Evolutionary conservation across 108 stramenopile genomes (phyloP).

Genomic region (Cyclotella baltica): DNA sequence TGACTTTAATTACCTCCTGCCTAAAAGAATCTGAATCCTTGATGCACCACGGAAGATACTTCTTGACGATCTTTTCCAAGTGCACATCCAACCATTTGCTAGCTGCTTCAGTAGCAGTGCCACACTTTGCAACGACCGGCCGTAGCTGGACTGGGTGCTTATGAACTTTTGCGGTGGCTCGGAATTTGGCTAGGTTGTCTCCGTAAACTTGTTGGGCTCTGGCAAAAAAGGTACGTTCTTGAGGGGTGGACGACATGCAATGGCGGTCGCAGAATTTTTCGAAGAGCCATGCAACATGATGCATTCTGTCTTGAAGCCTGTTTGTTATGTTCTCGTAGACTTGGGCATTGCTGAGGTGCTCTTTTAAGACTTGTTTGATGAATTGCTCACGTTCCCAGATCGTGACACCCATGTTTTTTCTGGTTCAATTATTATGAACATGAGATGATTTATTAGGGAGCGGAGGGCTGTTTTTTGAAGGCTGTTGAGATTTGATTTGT

Average conservation of each 20-base stretch:
- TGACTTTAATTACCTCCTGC: not conserved
- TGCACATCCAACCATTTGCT: not conserved
- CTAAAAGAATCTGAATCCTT: no score
- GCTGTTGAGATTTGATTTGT: not conserved
- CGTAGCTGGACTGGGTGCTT: not conserved
- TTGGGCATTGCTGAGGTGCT: not conserved
- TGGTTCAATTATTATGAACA: not conserved
- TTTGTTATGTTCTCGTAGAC: not conserved
- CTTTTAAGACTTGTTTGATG: not conserved
- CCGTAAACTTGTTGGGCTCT: not conserved
- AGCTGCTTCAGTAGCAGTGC: not conserved
- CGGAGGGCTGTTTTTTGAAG: not conserved
- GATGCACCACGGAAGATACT: not conserved
- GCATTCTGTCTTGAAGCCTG: no score
- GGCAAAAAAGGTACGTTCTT: not conserved
- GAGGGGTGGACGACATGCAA: no score
- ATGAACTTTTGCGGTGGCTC: constrained; percentile 1
- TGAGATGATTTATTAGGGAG: not conserved
- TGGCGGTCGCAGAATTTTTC: not conserved
- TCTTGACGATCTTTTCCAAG: not conserved
- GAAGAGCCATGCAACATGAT: not conserved
- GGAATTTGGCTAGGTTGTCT: not conserved
- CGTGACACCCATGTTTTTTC: constrained; percentile 6
- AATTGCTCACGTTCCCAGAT: not conserved
- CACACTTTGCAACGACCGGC: not conserved